Conservation (phyloP, 2,329 filamentous ascomycete genomes). For the Dendryphion nanum region DNA sequence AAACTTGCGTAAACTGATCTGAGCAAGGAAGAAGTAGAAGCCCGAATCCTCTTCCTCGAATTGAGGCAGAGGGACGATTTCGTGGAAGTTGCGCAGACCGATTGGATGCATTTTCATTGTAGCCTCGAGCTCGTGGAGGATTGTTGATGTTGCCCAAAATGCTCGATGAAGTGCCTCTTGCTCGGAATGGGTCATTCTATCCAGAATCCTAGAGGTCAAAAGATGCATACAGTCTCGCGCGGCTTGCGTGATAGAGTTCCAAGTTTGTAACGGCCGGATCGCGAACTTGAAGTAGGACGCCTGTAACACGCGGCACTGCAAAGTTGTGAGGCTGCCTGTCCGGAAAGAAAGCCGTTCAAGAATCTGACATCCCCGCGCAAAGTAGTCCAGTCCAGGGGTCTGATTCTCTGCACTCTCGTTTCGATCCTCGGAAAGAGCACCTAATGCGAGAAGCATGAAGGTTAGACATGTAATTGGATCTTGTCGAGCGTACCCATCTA, state of each 20-base stretch:
- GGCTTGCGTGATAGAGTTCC: slow-evolving; percentile 24
- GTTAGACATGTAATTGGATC: slow-evolving; percentile 19
- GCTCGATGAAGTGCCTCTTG: slow-evolving; percentile 25
- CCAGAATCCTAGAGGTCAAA: slow-evolving; percentile 15
- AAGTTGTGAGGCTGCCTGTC: slow-evolving; percentile 16
- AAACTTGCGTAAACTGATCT: slow-evolving; percentile 26
- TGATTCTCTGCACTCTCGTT: slow-evolving; percentile 12
- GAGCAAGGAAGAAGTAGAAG: slow-evolving; percentile 27
- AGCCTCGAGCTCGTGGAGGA: slow-evolving; percentile 26
- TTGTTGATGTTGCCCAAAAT: slow-evolving; percentile 26
- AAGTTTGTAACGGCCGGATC: slow-evolving; percentile 21
- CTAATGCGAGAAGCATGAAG: slow-evolving; percentile 21
- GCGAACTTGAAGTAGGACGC: slow-evolving; percentile 27
- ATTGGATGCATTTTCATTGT: slow-evolving; percentile 30
- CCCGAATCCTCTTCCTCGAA: slow-evolving; percentile 26
- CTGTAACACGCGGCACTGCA: slow-evolving; percentile 26
- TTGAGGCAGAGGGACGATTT: slow-evolving; percentile 26
- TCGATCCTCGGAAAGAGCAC: slow-evolving; percentile 20
- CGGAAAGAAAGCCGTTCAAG: slow-evolving; percentile 19
- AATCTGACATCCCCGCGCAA: slow-evolving; percentile 19
- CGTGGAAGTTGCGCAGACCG: slow-evolving; percentile 27
- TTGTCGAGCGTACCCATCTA: slow-evolving; percentile 7
- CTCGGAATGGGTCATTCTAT: slow-evolving; percentile 15
- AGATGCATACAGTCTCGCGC: slow-evolving; percentile 27
- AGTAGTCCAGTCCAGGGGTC: slow-evolving; percentile 23